These are phyloP conservation scores for Kwoniella heveanensis DNA, from an alignment of 768 basidiomycete genomes.

Conservation along the genomic window DNA sequence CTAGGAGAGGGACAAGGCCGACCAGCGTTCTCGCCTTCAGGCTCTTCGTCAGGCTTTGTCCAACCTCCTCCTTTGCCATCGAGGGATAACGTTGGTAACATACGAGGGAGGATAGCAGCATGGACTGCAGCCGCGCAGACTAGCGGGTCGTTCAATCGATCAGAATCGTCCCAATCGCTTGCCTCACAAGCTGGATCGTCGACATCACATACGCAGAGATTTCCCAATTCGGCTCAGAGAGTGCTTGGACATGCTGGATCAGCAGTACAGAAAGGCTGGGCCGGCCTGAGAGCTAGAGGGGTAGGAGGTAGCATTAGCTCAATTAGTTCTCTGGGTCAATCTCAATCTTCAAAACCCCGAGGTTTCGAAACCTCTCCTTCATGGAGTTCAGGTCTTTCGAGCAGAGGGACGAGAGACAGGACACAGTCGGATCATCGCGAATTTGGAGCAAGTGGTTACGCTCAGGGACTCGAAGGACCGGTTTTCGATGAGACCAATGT, in stretches of 20 bases:
- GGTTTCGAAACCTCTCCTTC: constrained; percentile 15
- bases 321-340: constrained; percentile 27
- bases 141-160: constrained; percentile 25
- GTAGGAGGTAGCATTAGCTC: constrained; percentile 42
- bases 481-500: constrained; percentile 30
- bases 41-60: neutral
- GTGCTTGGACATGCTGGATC: constrained; percentile 46
- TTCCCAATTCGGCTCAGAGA: constrained; percentile 39
- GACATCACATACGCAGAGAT: constrained; percentile 22
- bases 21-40: constrained; percentile 39
- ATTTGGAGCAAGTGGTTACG: constrained; percentile 12
- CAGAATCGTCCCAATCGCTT: constrained; percentile 36
- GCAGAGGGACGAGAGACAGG: constrained; percentile 26
- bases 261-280: constrained; percentile 50
- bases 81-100: constrained; percentile 38
- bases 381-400: constrained; percentile 25
- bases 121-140: constrained; percentile 38
- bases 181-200: constrained; percentile 19
- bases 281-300: constrained; percentile 42
- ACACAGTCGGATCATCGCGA: constrained; percentile 29
- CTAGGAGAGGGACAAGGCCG: constrained; percentile 40
- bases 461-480: constrained; percentile 33
- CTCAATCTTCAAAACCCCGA: constrained; percentile 11
- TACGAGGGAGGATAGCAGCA: constrained; percentile 41
- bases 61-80: constrained; percentile 33